phyloP scores from a whole-genome alignment of 768 basidiomycete genomes.

The Suillus occidentalis region DNA sequence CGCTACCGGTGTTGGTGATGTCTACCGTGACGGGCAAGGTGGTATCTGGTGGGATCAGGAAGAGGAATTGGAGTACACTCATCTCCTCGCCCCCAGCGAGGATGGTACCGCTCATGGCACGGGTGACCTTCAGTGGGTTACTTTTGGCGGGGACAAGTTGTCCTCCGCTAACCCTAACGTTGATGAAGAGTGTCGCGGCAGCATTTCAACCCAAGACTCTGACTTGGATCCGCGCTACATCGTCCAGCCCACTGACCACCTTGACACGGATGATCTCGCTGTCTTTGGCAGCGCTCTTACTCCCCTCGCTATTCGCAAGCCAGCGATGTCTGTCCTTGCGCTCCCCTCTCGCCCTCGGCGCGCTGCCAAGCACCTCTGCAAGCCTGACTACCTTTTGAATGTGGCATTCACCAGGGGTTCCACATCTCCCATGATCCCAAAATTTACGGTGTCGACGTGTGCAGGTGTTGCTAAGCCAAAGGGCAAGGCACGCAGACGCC shows the following conservation, averaged over 20 bases:
- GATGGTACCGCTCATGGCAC: constrained; percentile 23
- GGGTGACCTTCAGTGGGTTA: constrained; percentile 44
- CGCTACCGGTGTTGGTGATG: constrained; percentile 41
- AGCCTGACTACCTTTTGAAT: constrained; percentile 37
- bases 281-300: constrained; percentile 28
- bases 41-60: constrained; percentile 72
- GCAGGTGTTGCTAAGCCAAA: constrained; percentile 13
- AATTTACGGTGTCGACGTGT: constrained; percentile 12
- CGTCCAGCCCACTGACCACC: constrained; percentile 37
- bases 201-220: constrained; percentile 52
- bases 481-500: constrained; percentile 39
- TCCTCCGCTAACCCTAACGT: constrained; percentile 9
- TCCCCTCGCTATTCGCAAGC: constrained; percentile 30
- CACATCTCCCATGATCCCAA: constrained; percentile 16
- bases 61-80: constrained; percentile 68
- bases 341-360: constrained; percentile 36
- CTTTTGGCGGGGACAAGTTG: constrained; percentile 35
- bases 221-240: constrained; percentile 52
- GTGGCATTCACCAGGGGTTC: constrained; percentile 25
- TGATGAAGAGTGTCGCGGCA: constrained; percentile 41
- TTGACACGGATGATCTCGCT: constrained; percentile 36
- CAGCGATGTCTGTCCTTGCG: constrained; percentile 36
- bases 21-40: constrained; percentile 61
- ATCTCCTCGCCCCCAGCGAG: constrained; percentile 48
- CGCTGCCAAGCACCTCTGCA: constrained; percentile 37